Evolutionary conservation across 75 land plant species (phyloP).

Genomic region (Larix kaempferi): DNA sequence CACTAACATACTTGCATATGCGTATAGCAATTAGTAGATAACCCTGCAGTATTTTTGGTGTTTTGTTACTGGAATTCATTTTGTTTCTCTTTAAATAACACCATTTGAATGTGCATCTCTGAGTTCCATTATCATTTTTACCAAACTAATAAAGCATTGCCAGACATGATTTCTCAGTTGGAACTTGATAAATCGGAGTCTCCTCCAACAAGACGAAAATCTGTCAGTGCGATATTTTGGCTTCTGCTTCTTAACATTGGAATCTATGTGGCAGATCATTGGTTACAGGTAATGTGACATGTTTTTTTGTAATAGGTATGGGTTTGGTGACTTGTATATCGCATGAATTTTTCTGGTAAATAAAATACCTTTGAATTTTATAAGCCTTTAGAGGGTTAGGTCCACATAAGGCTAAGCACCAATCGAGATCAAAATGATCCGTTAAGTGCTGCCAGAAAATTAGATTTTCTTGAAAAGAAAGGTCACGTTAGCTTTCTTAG

Average conservation of each 20-base stretch:
- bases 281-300: conserved; percentile 51
- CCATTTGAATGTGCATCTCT: not conserved
- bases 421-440: not conserved
- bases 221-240: conserved; percentile 77
- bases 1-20: not conserved
- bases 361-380: not conserved
- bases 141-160: conserved; percentile 5
- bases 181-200: conserved; percentile 61
- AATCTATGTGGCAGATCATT: conserved; percentile 79
- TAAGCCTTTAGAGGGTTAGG: not conserved
- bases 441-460: too few relatives aligned
- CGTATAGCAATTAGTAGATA: not conserved
- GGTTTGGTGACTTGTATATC: not conserved
- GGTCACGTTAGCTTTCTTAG: not conserved
- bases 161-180: conserved; percentile 80
- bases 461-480: too few relatives aligned
- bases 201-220: conserved; percentile 23
- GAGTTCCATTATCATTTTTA: not conserved
- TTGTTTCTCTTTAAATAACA: not conserved
- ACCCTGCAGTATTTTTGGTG: not conserved
- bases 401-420: not conserved
- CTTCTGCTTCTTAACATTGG: conserved; percentile 83
- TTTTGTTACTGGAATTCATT: not conserved
- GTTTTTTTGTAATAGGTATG: not conserved
- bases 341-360: too few relatives aligned